Percentiles rank a stretch among this genome's conserved stretches.
Evolutionary conservation across 2,329 filamentous ascomycete genomes (phyloP).

Genomic region (Phyllosticta citribraziliensis): DNA sequence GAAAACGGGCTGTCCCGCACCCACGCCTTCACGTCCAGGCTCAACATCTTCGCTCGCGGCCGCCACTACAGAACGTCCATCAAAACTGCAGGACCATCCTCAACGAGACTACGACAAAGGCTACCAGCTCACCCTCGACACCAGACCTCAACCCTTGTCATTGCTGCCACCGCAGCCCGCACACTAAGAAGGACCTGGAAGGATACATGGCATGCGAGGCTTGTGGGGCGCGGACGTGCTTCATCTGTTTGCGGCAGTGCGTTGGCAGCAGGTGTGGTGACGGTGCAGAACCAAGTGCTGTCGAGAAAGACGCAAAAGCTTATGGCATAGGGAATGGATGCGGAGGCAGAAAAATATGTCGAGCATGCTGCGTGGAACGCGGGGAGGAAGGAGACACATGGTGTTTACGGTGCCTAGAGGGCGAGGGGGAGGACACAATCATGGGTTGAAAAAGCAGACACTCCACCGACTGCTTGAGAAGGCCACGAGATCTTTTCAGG

Average conservation of each 20-base stretch:
- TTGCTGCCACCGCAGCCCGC: conserved; percentile 57
- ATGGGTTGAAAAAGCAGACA: background rate
- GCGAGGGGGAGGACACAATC: background rate
- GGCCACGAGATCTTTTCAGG: background rate
- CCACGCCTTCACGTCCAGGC: background rate
- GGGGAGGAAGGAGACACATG: conserved; percentile 55
- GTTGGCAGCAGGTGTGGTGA: conserved; percentile 16
- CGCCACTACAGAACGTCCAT: background rate
- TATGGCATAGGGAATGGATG: conserved; percentile 23
- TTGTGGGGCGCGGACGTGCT: conserved; percentile 55
- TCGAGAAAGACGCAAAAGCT: background rate
- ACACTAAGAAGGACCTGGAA: conserved; percentile 55
- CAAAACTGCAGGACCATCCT: background rate
- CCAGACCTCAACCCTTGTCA: conserved; percentile 47
- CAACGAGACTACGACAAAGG: background rate
- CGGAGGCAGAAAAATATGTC: conserved; percentile 47
- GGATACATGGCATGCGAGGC: conserved; percentile 55
- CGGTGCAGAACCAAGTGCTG: background rate
- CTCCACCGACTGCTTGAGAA: background rate
- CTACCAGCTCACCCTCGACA: background rate
- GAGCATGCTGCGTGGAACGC: conserved; percentile 57
- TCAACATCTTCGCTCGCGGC: background rate
- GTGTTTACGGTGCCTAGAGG: conserved; percentile 51
- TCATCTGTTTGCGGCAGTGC: conserved; percentile 58
- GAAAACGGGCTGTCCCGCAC: background rate